A percentile compares a stretch with the other conserved stretches of the same genome.
These are phyloP conservation scores for Streptanthus diversifolius DNA, from an alignment of 345 rosid species.

Conservation along the genomic window DNA sequence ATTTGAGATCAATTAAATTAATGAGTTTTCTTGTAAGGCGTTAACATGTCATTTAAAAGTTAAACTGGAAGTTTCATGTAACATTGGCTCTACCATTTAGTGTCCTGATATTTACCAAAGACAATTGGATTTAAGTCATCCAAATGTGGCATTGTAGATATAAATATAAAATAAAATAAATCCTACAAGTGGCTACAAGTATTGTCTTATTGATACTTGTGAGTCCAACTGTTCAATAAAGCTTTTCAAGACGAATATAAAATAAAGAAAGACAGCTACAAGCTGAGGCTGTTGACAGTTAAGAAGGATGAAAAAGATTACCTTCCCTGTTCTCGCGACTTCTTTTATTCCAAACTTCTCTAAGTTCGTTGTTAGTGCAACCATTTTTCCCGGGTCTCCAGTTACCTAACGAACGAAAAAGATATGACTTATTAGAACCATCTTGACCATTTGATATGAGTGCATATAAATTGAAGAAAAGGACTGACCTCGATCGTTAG, in stretches of 20 bases:
- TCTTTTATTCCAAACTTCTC: constrained; percentile 91
- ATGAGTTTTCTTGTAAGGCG: not conserved
- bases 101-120: not conserved
- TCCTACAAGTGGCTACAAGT: constrained; percentile 20
- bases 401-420: constrained; percentile 51
- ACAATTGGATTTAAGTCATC: not conserved
- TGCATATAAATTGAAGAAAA: not conserved
- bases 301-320: constrained; percentile 8
- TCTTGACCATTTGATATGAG: constrained; percentile 7
- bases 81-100: not conserved
- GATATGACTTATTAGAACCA: not conserved
- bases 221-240: constrained; percentile 16
- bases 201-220: constrained; percentile 27
- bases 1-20: not conserved
- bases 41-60: not conserved
- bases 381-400: constrained; percentile 97
- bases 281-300: constrained; percentile 10
- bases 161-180: not conserved
- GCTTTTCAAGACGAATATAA: not conserved
- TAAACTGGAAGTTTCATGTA: not conserved
- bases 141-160: constrained; percentile 5
- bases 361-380: constrained; percentile 66
- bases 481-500: constrained; percentile 72
- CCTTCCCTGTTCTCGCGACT: constrained; percentile 62
- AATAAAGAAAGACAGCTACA: not conserved